Conservation (phyloP, 345 rosid genomes). For the Microcos paniculata region DNA sequence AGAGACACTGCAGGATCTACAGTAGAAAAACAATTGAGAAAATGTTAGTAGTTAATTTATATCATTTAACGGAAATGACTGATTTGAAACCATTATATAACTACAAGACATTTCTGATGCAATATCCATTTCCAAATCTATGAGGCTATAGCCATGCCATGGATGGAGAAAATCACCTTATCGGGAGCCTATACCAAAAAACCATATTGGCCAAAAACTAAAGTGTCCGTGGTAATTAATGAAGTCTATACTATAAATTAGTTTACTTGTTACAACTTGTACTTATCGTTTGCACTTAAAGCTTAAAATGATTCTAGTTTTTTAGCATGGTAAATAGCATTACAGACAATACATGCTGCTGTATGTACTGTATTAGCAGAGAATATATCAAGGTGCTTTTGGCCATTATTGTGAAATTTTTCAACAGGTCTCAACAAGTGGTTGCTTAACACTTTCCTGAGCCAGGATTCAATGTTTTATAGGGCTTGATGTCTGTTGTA, state of each 20-base stretch:
- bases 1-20: constrained; percentile 81
- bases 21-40: constrained; percentile 20
- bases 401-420: not conserved
- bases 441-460: not conserved
- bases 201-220: not conserved
- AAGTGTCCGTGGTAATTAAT: not conserved
- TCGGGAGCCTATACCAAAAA: not conserved
- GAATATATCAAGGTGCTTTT: not conserved
- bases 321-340: not conserved
- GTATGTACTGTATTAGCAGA: not conserved
- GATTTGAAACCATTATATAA: not conserved
- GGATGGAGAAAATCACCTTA: not conserved
- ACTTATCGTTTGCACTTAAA: not conserved
- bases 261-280: not conserved
- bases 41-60: not conserved
- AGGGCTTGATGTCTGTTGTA: not conserved
- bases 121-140: not conserved
- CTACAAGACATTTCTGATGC: not conserved
- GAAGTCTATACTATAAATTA: not conserved
- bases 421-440: not conserved
- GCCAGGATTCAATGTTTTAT: not conserved
- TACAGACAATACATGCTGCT: not conserved
- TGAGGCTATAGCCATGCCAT: not conserved
- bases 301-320: not conserved
- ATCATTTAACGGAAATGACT: not conserved